Conservation (phyloP, 768 basidiomycete species). For the Xerocomus spinulosus region DNA sequence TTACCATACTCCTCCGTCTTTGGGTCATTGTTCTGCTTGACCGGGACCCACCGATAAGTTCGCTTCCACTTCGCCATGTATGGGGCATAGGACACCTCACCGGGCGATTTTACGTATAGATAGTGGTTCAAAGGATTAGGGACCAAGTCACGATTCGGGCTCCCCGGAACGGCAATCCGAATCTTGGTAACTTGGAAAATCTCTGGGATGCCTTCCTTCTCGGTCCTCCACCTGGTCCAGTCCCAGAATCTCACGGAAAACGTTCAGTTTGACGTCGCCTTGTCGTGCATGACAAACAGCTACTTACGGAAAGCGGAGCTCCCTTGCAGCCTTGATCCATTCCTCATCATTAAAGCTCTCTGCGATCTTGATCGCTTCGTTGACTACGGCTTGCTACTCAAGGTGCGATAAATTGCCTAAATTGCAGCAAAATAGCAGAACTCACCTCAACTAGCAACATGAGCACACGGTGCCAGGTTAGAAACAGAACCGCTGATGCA, state of each 20-base stretch:
- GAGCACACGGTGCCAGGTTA: constrained; percentile 16
- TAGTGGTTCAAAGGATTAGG: background rate
- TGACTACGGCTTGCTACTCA: constrained; percentile 15
- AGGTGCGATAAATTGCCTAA: too few relatives aligned
- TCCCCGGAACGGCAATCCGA: background rate
- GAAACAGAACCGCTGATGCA: constrained; percentile 18
- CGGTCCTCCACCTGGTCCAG: background rate
- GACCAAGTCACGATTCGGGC: background rate
- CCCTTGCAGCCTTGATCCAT: constrained; percentile 9
- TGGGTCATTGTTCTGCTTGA: too few relatives aligned
- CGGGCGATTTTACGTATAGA: background rate
- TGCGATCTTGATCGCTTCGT: constrained; percentile 12
- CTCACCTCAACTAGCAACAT: constrained; percentile 12
- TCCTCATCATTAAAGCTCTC: too few relatives aligned
- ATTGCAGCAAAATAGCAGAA: background rate
- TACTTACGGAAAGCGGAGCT: constrained; percentile 17
- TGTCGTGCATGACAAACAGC: background rate
- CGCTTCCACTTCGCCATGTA: background rate
- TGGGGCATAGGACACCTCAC: background rate
- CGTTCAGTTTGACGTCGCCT: background rate
- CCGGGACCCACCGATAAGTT: background rate
- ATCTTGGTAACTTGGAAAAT: background rate
- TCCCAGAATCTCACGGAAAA: constrained; percentile 12
- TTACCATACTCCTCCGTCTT: too few relatives aligned
- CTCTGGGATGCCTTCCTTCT: background rate